Percentiles rank a stretch among this genome's conserved stretches.
phyloP scores from a whole-genome alignment of 1,284 basidiomycete species.

The Trichosporon sp. region DNA sequence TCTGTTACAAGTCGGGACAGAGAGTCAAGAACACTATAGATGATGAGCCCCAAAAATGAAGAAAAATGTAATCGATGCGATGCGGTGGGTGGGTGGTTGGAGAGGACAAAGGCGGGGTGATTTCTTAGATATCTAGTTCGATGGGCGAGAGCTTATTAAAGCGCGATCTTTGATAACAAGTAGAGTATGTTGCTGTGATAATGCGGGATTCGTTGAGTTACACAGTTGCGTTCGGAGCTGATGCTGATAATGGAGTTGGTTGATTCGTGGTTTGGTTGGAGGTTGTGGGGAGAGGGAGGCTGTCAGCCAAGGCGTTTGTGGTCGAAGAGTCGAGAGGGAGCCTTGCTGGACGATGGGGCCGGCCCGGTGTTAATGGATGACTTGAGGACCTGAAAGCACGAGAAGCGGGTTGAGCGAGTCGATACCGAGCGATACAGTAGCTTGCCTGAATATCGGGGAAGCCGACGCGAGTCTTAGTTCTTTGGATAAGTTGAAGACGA shows the following conservation, averaged over 20 bases:
- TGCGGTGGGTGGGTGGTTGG: neutral
- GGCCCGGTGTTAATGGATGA: slow-evolving; percentile 13
- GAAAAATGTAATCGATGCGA: slow-evolving; percentile 1
- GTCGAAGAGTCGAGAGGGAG: neutral
- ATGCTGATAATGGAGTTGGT: slow-evolving; percentile 2
- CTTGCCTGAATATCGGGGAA: slow-evolving; percentile 16
- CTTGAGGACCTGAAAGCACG: slow-evolving; percentile 13
- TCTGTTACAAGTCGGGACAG: slow-evolving; percentile 17
- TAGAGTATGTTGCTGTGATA: neutral
- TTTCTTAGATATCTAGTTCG: slow-evolving; percentile 8
- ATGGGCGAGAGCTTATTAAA: slow-evolving; percentile 2
- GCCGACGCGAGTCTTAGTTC: neutral
- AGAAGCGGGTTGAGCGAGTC: neutral
- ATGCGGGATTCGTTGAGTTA: slow-evolving; percentile 16
- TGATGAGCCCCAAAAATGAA: slow-evolving; percentile 18
- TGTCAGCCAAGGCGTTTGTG: neutral
- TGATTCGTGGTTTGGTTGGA: neutral
- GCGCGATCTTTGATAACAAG: slow-evolving; percentile 13
- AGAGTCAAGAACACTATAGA: slow-evolving; percentile 13
- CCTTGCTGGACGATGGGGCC: slow-evolving; percentile 12
- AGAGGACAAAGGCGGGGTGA: slow-evolving; percentile 12
- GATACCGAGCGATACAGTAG: slow-evolving; percentile 15
- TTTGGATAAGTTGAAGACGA: neutral
- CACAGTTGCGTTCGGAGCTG: slow-evolving; percentile 17
- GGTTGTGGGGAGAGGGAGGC: too few species aligned